Evolutionary conservation across 2,329 filamentous ascomycete genomes (phyloP), one percentile per base, ranked within the genome.

Genomic region (Pleoardoris graminearum): DNA sequence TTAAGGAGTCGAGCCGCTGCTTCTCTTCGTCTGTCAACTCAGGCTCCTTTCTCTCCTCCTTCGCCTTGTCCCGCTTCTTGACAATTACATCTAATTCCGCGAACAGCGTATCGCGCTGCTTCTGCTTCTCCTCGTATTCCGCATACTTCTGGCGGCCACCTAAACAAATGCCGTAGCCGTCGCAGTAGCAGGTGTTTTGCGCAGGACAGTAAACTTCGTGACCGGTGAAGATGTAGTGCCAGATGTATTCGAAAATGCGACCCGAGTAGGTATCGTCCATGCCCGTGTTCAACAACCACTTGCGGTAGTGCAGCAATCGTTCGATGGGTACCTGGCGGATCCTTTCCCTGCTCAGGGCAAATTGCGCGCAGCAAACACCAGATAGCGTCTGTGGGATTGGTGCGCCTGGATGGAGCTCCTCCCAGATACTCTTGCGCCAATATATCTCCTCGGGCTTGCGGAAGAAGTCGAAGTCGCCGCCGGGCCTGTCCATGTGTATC

Each of bases 121-220:
- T 76, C 36, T 76, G 70, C 49, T 80, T 65, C 48, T 78, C 75
- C 49, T 81, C 77, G 65, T 77, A 85, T 7, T 75, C 68, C 29
- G 80, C 73, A 48, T 80, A 84, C 49, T 77, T 72, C 12, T 76
- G 67, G 23, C 77, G 74, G 3, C 75, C 75, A 17, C 79, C 81
- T 57, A 86, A 86, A 59, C 85, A 87, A 14, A 85, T 71, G 0
- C 85, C 85, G 54, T 84, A 87, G 4, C 82, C 84, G 54, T 87
- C 84, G 67, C 85, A 87, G 56, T 85, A 85, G 70, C 85, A 74
- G 0, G 69, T 66, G 53, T 73, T 72, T 61, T 67, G 65, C n/a
- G 70, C 67, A 5, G 72, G 72, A 43, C 72, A 74, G 49, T 69
- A 71, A 12, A 72, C 63, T 39, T 72, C 71, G 53, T 72, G 68